Evolutionary conservation across 2,329 filamentous ascomycete species (phyloP).

Genomic region (Penicillium sp.): DNA sequence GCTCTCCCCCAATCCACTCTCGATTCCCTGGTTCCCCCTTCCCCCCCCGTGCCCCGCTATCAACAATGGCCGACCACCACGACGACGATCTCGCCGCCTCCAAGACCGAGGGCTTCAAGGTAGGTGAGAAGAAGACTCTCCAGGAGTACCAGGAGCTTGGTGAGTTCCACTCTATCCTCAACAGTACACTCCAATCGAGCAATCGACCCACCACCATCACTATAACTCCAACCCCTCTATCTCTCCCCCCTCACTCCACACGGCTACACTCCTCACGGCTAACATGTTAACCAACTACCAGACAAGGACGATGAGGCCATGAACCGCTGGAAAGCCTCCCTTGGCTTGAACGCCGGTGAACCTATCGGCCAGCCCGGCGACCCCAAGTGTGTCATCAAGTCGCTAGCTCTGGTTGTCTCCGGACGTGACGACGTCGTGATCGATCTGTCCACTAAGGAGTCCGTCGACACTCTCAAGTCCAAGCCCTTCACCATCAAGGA

Average conservation of each 20-base stretch:
- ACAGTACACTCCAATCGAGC: slow-evolving; percentile 3
- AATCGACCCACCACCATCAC: neutral
- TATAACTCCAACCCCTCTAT: neutral
- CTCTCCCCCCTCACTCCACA: neutral
- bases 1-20: slow-evolving; percentile 9
- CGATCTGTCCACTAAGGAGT: slow-evolving; percentile 75
- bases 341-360: slow-evolving; percentile 76
- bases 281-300: slow-evolving; percentile 37
- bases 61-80: slow-evolving; percentile 68
- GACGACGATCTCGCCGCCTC: slow-evolving; percentile 85
- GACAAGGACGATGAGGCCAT: slow-evolving; percentile 86
- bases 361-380: slow-evolving; percentile 78
- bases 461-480: slow-evolving; percentile 78
- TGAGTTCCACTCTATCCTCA: slow-evolving; percentile 51
- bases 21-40: slow-evolving; percentile 17
- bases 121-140: slow-evolving; percentile 97
- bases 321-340: slow-evolving; percentile 95
- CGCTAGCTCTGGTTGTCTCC: slow-evolving; percentile 82
- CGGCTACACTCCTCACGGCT: no score
- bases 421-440: slow-evolving; percentile 86
- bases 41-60: slow-evolving; percentile 15
- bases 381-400: slow-evolving; percentile 88
- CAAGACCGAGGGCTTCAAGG: slow-evolving; percentile 94
- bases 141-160: slow-evolving; percentile 93
- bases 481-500: slow-evolving; percentile 99